Base-by-base conservation (phyloP, 148 eudicot species). In the Selenicereus undatus region DNA sequence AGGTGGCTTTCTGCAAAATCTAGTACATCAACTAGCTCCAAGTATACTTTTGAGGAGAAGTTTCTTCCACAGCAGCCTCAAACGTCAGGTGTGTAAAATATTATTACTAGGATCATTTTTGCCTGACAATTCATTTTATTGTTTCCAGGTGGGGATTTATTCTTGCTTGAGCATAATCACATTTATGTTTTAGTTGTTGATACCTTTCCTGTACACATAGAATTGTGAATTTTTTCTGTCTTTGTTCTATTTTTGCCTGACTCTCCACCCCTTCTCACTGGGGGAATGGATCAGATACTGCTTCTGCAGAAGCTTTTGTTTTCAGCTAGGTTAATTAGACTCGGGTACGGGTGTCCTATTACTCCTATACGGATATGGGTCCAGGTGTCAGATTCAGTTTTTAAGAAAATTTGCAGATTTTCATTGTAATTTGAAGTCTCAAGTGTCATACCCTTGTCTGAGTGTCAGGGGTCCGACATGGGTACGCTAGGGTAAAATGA, bases 1-100 rank as follows among this genome's bases (percentile, higher is more conserved):
- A 92, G 99, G 93, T 93, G 99, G 99, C 97, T 96, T 81, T 93
- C 99, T 39, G 89, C 98, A 75, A 92, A 94, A 83, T 90, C 99
- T 73, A 83, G 86, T 85, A 86, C 84, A 78, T 87, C 93, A 76
- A 73, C 90, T n/a, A 76, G 68, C 83, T 54, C 85, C 62, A 92
- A 87, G 85, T 88, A 95, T 43, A 88, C 91, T 42, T 89, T 96
- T 82, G 98, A 92, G 88, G 99, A 93, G 85, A 96, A 93, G 81
- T 96, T 93, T 81, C 97, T 93, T 81, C 90, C 95, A 2, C 99
- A 93, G 86, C 94, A 88, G 82, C 92, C 97, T 81, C 98, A 92
- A 85, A 89, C 89, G 76, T 86, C 99, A 88, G 99, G 99, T 93
- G 82, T 70, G 84, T 82, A 75, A 42, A 36, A 9, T 26, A 12